A percentile compares a stretch with the other conserved stretches of the same genome.
These are phyloP conservation scores for Acer yangbiense DNA, from an alignment of 345 rosid species.

Conservation along the genomic window DNA sequence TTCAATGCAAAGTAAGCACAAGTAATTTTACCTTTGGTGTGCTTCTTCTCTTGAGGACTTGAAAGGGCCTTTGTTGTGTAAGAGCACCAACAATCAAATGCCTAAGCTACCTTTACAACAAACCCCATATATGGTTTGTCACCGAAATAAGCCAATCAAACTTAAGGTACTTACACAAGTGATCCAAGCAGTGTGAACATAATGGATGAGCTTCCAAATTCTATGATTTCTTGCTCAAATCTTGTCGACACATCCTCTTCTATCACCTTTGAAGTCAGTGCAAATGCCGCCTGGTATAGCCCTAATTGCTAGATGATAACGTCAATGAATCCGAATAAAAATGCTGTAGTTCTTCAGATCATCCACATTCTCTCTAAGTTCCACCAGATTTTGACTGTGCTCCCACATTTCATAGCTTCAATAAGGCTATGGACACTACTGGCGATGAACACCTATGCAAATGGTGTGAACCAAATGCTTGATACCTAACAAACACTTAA, in stretches of 20 bases:
- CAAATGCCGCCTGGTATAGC: constrained; percentile 32
- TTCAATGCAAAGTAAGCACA: too few species aligned
- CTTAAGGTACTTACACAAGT: neutral
- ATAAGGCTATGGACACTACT: constrained; percentile 9
- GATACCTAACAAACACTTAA: constrained; percentile 18
- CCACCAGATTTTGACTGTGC: constrained; percentile 15
- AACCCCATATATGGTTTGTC: too few species aligned
- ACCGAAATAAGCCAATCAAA: too few species aligned
- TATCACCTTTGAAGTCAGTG: constrained; percentile 36
- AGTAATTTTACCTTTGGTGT: too few species aligned
- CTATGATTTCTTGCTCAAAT: constrained; percentile 43
- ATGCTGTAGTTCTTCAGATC: constrained; percentile 1
- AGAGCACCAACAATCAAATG: too few species aligned
- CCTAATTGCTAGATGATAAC: constrained; percentile 31
- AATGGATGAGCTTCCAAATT: constrained; percentile 37
- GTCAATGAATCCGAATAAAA: constrained; percentile 1
- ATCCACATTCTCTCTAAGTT: constrained; percentile 31
- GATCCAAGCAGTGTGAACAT: constrained; percentile 40
- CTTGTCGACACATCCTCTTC: constrained; percentile 35
- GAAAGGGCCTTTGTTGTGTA: too few species aligned
- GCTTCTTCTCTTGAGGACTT: too few species aligned
- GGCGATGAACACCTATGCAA: constrained; percentile 23
- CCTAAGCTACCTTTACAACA: too few species aligned
- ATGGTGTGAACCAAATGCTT: constrained; percentile 24
- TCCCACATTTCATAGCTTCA: constrained; percentile 13